Percentiles rank a stretch among this genome's conserved stretches.
These are phyloP conservation scores for Glonium stellatum DNA, from an alignment of 495 filamentous ascomycete species.

Conservation along the genomic window DNA sequence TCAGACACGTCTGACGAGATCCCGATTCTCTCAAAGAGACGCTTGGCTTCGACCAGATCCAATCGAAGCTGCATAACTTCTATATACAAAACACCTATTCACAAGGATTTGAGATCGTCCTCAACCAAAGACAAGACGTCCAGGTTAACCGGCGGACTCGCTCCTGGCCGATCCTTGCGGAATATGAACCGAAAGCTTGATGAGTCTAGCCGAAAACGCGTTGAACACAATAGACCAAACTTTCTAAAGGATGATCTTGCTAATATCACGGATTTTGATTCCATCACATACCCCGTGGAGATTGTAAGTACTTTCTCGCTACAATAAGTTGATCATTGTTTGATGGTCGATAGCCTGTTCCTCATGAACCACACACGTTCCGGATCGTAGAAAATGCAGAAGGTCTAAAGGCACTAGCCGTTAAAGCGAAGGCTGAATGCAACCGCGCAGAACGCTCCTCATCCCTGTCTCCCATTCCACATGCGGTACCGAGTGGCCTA, in stretches of 20 bases:
- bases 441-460: not conserved
- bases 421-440: not conserved
- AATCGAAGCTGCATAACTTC: not conserved
- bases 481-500: not conserved
- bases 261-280: not conserved
- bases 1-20: slow-evolving; percentile 3
- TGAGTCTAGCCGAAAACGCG: too few species aligned
- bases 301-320: not conserved
- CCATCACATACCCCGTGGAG: not conserved
- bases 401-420: not conserved
- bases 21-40: not conserved
- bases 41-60: not conserved
- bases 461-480: not conserved
- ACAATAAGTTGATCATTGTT: not conserved
- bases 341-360: not conserved
- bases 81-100: too few species aligned
- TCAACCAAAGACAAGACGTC: too few species aligned
- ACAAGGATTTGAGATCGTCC: too few species aligned
- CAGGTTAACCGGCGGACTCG: too few species aligned
- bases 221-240: not conserved
- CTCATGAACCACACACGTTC: not conserved
- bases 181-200: too few species aligned
- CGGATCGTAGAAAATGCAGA: not conserved
- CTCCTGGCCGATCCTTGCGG: too few species aligned
- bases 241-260: not conserved